phyloP scores from a whole-genome alignment of 2,329 filamentous ascomycete genomes.

The Ophiostoma novo-ulmi region DNA sequence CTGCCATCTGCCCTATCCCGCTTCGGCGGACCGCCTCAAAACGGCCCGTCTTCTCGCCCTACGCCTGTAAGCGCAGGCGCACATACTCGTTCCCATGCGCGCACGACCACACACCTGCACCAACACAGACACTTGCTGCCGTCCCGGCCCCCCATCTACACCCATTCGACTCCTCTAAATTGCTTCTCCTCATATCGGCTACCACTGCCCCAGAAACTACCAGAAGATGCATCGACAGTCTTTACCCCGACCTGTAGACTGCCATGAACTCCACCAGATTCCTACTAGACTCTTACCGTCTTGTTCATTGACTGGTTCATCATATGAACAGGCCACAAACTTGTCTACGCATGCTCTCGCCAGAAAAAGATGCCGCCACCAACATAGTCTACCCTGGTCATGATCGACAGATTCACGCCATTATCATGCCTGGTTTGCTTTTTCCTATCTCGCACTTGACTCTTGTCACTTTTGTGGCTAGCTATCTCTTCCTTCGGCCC shows the following conservation, averaged over 20 bases:
- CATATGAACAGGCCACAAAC: not conserved
- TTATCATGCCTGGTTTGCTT: not conserved
- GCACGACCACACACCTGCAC: slow-evolving; percentile 17
- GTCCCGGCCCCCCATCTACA: not conserved
- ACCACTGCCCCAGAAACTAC: not conserved
- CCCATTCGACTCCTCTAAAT: not conserved
- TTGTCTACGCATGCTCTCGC: not conserved
- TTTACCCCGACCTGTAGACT: not conserved
- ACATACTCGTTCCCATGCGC: slow-evolving; percentile 18
- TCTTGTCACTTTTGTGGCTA: not conserved
- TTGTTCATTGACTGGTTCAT: not conserved
- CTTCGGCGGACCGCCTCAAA: not conserved
- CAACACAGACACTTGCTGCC: slow-evolving; percentile 9
- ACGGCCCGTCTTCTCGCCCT: slow-evolving; percentile 4
- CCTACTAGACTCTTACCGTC: too few relatives aligned
- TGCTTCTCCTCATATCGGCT: not conserved
- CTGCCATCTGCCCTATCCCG: not conserved
- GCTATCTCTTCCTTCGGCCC: not conserved
- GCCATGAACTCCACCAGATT: not conserved
- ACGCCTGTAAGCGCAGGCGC: slow-evolving; percentile 14
- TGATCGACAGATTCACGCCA: not conserved
- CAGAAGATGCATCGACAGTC: not conserved
- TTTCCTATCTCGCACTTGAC: not conserved
- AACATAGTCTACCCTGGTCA: not conserved
- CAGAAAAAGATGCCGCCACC: not conserved